Conservation (phyloP, 202 grass and related monocot species). For the Carex arenaria region DNA sequence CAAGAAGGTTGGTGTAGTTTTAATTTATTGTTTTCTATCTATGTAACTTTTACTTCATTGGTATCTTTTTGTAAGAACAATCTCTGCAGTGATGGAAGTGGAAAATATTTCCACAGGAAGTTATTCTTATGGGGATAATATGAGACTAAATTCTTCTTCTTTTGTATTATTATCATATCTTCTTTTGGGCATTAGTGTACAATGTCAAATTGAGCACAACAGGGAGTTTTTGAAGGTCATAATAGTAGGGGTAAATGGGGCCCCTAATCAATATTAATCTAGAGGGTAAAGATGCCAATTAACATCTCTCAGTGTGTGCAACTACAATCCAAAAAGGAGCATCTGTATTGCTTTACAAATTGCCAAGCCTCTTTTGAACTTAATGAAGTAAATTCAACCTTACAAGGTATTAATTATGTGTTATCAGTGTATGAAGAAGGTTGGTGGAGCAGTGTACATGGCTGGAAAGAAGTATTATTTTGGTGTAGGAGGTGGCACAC, state of each 20-base stretch:
- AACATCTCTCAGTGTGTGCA: not conserved
- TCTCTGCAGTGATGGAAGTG: not conserved
- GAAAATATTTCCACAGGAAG: not conserved
- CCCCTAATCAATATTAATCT: not conserved
- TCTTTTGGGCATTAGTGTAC: not conserved
- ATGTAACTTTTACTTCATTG: not conserved
- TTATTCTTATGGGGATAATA: not conserved
- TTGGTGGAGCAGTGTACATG: constrained; percentile 68
- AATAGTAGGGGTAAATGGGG: not conserved
- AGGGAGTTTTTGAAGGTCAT: not conserved
- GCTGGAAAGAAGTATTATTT: constrained; percentile 96
- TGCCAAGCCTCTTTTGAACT: not conserved
- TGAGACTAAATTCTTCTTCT: not conserved
- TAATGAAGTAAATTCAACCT: not conserved
- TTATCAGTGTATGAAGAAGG: constrained; percentile 46
- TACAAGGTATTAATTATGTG: not conserved
- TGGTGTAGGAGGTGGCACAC: constrained; percentile 94
- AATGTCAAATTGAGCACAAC: not conserved
- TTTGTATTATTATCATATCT: not conserved
- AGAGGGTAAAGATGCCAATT: not conserved
- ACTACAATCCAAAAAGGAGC: not conserved
- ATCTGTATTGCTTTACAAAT: not conserved
- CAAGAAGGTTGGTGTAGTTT: constrained; percentile 52
- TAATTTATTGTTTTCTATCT: not conserved
- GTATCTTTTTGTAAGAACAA: not conserved